Conservation (phyloP, 345 rosid species). For the Citrus unshiu region DNA sequence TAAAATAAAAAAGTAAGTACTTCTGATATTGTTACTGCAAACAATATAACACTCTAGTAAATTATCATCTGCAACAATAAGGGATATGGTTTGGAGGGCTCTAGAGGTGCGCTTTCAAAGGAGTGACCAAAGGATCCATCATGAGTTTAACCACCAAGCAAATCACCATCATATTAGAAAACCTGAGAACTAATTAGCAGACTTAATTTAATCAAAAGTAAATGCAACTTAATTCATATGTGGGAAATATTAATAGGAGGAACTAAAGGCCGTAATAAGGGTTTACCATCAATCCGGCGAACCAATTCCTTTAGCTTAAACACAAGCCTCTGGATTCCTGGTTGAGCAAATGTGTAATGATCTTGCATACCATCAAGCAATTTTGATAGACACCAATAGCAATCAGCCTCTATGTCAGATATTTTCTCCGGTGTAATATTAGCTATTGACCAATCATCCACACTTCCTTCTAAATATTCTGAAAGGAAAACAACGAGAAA, state of each 20-base stretch:
- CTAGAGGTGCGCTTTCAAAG: neutral
- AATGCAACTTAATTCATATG: slow-evolving; percentile 4
- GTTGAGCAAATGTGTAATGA: slow-evolving; percentile 99
- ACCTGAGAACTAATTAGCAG: neutral
- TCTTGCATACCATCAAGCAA: slow-evolving; percentile 99
- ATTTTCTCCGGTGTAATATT: slow-evolving; percentile 64
- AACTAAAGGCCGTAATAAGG: neutral
- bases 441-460: slow-evolving; percentile 71
- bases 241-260: neutral
- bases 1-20: no score
- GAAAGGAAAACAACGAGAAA: slow-evolving; percentile 92
- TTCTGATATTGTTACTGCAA: no score
- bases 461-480: slow-evolving; percentile 79
- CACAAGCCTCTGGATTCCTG: slow-evolving; percentile 99
- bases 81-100: neutral
- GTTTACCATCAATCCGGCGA: slow-evolving; percentile 91
- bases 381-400: slow-evolving; percentile 97
- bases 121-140: neutral
- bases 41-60: no score
- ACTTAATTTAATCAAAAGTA: neutral
- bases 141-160: neutral
- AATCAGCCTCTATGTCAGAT: slow-evolving; percentile 83
- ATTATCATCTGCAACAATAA: no score
- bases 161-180: neutral
- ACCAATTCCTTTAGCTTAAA: slow-evolving; percentile 95